Percentiles rank a stretch among this genome's conserved stretches.
Evolutionary conservation across 2,329 filamentous ascomycete species (phyloP).

Genomic region (Sporothrix variecibatus): DNA sequence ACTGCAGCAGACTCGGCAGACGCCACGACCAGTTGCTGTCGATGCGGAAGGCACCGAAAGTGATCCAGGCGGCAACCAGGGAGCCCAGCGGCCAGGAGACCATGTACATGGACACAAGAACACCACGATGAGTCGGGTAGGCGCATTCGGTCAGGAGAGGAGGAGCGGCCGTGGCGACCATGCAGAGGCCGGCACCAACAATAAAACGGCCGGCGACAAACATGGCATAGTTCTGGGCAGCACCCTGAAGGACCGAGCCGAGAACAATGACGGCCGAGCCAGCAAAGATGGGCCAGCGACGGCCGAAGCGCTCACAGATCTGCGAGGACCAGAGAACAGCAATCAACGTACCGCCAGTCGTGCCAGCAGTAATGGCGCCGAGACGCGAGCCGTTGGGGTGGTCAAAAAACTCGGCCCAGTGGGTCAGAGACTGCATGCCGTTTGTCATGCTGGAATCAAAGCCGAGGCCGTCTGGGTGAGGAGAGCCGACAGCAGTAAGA

Average conservation of each 20-base stretch:
- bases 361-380: constrained; percentile 35
- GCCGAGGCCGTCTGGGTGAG: constrained; percentile 38
- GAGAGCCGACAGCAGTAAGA: constrained; percentile 38
- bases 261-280: constrained; percentile 72
- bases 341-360: constrained; percentile 22
- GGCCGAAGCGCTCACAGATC: constrained; percentile 61
- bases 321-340: constrained; percentile 18
- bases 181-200: constrained; percentile 63
- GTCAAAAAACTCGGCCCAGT: constrained; percentile 38
- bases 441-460: constrained; percentile 42
- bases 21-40: constrained; percentile 35
- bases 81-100: constrained; percentile 81
- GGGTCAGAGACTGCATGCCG: constrained; percentile 38
- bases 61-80: constrained; percentile 71
- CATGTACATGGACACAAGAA: constrained; percentile 74
- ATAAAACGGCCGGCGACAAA: constrained; percentile 71
- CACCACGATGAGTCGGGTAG: constrained; percentile 75
- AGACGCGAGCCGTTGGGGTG: constrained; percentile 37
- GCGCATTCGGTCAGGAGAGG: constrained; percentile 58
- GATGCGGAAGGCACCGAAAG: constrained; percentile 56
- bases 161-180: constrained; percentile 40
- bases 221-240: constrained; percentile 58
- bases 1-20: constrained; percentile 50
- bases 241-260: constrained; percentile 73
- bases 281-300: constrained; percentile 70